phyloP scores from a whole-genome alignment of 2,329 filamentous ascomycete genomes.

The Trichoderma polysporum region DNA sequence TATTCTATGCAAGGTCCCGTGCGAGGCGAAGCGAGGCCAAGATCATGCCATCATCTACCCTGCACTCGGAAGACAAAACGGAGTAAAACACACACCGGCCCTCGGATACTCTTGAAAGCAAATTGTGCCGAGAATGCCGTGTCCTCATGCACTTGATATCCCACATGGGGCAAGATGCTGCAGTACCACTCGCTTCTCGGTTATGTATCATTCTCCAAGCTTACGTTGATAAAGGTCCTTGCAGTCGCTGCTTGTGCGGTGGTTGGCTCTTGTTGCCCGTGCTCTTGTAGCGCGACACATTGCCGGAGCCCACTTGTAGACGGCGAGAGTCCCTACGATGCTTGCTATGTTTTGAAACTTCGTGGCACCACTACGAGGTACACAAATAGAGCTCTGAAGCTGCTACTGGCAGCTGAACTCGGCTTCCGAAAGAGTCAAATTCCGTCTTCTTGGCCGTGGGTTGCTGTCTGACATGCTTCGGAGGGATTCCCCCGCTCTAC shows the following conservation, averaged over 20 bases:
- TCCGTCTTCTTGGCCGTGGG: not conserved
- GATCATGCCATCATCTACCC: not conserved
- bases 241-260: not conserved
- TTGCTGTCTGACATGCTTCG: not conserved
- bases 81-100: not conserved
- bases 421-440: not conserved
- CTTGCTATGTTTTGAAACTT: not conserved
- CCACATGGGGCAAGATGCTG: not conserved
- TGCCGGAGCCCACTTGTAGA: constrained; percentile 1
- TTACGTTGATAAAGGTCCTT: not conserved
- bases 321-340: not conserved
- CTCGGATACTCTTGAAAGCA: not conserved
- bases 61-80: not conserved
- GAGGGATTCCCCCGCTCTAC: not conserved
- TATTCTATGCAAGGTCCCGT: constrained; percentile 12
- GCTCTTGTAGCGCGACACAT: not conserved
- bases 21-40: not conserved
- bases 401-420: not conserved
- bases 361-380: not conserved
- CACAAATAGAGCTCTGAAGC: not conserved
- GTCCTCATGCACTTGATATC: not conserved
- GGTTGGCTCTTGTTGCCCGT: constrained; percentile 1
- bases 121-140: constrained; percentile 7
- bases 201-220: not conserved
- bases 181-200: constrained; percentile 1